Conservation (phyloP, 208 protist genomes). For the Trypanosoma grayi region DNA sequence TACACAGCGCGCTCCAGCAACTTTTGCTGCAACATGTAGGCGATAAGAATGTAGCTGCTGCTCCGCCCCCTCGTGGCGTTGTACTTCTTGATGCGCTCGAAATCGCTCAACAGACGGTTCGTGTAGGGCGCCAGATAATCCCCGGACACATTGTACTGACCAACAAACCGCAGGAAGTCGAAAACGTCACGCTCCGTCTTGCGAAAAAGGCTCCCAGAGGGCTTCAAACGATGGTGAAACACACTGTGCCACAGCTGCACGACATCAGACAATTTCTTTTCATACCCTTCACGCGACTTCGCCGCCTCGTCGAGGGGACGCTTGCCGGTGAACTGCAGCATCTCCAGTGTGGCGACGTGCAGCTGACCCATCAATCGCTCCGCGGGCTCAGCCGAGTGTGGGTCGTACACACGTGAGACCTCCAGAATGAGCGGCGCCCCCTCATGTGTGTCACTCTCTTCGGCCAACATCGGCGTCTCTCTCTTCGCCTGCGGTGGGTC, state of each 20-base stretch:
- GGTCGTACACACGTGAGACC: constrained; percentile 6
- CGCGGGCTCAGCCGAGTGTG: not conserved
- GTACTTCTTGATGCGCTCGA: constrained; percentile 29
- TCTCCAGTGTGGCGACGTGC: not conserved
- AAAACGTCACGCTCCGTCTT: constrained; percentile 24
- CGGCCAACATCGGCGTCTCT: not conserved
- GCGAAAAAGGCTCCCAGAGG: constrained; percentile 25
- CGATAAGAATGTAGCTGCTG: constrained; percentile 22
- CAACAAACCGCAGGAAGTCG: constrained; percentile 31
- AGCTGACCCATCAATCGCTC: constrained; percentile 7
- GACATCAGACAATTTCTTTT: constrained; percentile 7
- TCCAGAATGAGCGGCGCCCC: not conserved
- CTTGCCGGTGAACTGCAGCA: not conserved
- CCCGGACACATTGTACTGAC: constrained; percentile 24
- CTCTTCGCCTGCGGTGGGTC: too few species aligned
- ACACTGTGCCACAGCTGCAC: constrained; percentile 32
- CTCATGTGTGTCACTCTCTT: not conserved
- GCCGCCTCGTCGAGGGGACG: too few species aligned
- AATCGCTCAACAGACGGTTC: constrained; percentile 35
- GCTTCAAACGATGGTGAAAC: constrained; percentile 30
- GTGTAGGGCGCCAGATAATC: constrained; percentile 25
- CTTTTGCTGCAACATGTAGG: constrained; percentile 29
- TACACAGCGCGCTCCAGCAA: constrained; percentile 28
- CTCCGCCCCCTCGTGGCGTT: constrained; percentile 13
- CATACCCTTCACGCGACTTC: not conserved